Base-by-base conservation (phyloP, 2,329 filamentous ascomycete species). In the Fusarium azukiicola region DNA sequence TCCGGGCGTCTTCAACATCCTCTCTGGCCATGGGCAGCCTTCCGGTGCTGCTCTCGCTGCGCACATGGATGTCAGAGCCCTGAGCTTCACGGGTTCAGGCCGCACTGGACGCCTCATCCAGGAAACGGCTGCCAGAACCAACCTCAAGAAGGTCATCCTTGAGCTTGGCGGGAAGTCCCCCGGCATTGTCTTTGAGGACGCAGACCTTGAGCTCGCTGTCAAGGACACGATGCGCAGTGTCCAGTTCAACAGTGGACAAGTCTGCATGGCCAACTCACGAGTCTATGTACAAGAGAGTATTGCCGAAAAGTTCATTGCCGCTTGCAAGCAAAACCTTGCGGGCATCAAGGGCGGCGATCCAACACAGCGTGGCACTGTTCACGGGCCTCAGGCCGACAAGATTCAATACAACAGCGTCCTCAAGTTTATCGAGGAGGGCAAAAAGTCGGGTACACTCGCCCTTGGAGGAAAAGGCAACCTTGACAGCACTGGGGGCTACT, bases 51-150 rank as follows among this genome's bases (percentile, higher is more conserved):
- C 94, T 2, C 89, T 97, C 10, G 93, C 94, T 2, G 88, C 91
- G 46, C 96, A 97, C 85, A 90, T 93, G 74, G 92, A 92, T 64
- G 92, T 97, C 42, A 93, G 95, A 80, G 96, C 95, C 83, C 89
- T 97, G 67, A 94, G 94, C 2, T 98, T 98, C 80, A 97, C 96
- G 0, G 96, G 96, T 40, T 95, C 93, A 13, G 95, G 94, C 3
- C 90, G 89, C 4, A 96, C 95, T 0, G 96, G 95, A 2, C 92
- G 93, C 72, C 89, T 94, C 69, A 96, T 97, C 70, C 96, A 96
- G 92, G 95, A 95, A 82, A 91, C 93, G 83, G 95, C 96, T 1
- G 91, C 94, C 8, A 88, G 91, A 3, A 95, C 90, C 9, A 92
- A 92, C 76, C 84, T 94, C 81, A 95, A 95, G 87, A 94, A 94